A percentile compares a stretch with the other conserved stretches of the same genome.
Evolutionary conservation across 1,284 basidiomycete species (phyloP).

Genomic region (Cryptococcus floricola): DNA sequence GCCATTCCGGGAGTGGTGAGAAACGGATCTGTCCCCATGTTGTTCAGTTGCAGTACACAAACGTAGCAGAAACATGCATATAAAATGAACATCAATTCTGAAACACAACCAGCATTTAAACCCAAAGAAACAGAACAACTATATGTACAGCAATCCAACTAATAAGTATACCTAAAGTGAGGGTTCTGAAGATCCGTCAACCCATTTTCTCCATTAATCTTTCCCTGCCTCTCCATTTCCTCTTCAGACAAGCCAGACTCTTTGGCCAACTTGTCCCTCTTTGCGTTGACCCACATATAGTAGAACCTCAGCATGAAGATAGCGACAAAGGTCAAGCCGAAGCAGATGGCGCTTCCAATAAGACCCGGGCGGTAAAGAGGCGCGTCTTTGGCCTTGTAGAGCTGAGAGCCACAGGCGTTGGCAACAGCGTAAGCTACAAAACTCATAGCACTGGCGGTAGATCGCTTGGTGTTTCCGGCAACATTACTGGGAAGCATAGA

Average conservation of each 20-base stretch:
- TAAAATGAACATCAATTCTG: too few species aligned
- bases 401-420: not conserved
- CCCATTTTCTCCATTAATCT: slow-evolving; percentile 9
- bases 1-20: too few species aligned
- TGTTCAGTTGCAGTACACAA: too few species aligned
- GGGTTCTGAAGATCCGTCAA: slow-evolving; percentile 2
- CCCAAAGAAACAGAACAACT: too few species aligned
- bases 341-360: slow-evolving; percentile 4
- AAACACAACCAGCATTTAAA: too few species aligned
- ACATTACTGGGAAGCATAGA: too few species aligned
- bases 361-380: slow-evolving; percentile 8
- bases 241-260: slow-evolving; percentile 5
- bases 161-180: not conserved
- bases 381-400: slow-evolving; percentile 7
- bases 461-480: too few species aligned
- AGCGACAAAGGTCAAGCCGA: slow-evolving; percentile 6
- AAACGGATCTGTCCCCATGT: too few species aligned
- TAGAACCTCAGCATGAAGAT: slow-evolving; percentile 10
- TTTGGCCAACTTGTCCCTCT: not conserved
- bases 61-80: too few species aligned
- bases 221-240: slow-evolving; percentile 7
- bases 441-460: too few species aligned
- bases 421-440: not conserved
- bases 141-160: too few species aligned
- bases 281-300: slow-evolving; percentile 10